These are phyloP conservation scores for Populus hybrid DNA, from an alignment of 441 rosid species.

Conservation along the genomic window DNA sequence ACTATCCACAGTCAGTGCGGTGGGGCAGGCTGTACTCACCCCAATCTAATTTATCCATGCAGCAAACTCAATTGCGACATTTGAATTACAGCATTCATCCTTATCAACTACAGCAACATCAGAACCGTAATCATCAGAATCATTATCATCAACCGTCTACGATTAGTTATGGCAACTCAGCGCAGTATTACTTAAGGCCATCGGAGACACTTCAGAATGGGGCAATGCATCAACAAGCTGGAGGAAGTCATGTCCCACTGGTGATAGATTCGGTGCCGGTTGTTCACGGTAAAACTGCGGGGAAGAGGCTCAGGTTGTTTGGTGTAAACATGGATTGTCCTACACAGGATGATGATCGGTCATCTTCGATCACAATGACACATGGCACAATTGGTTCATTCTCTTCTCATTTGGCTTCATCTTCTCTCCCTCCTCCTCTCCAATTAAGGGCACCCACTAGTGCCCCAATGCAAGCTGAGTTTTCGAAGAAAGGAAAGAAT, in stretches of 20 bases:
- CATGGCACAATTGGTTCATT: slow-evolving; percentile 34
- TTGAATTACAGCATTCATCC: slow-evolving; percentile 37
- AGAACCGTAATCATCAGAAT: slow-evolving; percentile 26
- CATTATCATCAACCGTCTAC: slow-evolving; percentile 21
- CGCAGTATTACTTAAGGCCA: slow-evolving; percentile 47
- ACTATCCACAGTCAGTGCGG: slow-evolving; percentile 39
- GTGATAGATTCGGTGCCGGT: slow-evolving; percentile 62
- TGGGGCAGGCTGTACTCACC: slow-evolving; percentile 57
- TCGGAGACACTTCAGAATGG: slow-evolving; percentile 35
- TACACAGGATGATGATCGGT: slow-evolving; percentile 26
- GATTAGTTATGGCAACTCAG: slow-evolving; percentile 34
- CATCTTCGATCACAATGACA: slow-evolving; percentile 7
- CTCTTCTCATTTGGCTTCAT: slow-evolving; percentile 32
- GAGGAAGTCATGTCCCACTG: slow-evolving; percentile 24
- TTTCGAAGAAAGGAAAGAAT: slow-evolving; percentile 70
- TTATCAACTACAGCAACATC: slow-evolving; percentile 23
- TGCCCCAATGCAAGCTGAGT: slow-evolving; percentile 35
- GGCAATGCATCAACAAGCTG: slow-evolving; percentile 20
- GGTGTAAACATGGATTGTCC: slow-evolving; percentile 34
- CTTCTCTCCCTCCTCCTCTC: slow-evolving; percentile 17
- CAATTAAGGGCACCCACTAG: slow-evolving; percentile 20
- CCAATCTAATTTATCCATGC: slow-evolving; percentile 23
- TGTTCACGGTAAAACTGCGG: slow-evolving; percentile 50
- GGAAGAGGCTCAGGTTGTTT: slow-evolving; percentile 49
- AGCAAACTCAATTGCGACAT: slow-evolving; percentile 29